Conservation (phyloP, 2,329 filamentous ascomycete species). For the Tolypocladium ovalisporum region DNA sequence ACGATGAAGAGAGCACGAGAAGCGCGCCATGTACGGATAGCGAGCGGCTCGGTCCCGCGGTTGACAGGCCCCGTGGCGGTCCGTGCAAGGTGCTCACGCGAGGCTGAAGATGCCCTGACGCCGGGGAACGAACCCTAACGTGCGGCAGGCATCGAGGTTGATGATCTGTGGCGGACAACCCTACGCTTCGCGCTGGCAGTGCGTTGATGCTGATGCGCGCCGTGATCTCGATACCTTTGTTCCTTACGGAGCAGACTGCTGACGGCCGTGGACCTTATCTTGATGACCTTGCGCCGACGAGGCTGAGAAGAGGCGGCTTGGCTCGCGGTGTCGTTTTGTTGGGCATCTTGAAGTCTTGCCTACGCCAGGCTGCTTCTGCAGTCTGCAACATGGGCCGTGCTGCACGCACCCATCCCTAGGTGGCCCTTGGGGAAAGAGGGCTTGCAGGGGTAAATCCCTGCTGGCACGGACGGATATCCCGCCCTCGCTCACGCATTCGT, state of each 20-base stretch:
- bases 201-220: not conserved
- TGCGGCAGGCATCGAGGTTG: not conserved
- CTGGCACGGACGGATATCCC: not conserved
- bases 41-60: not conserved
- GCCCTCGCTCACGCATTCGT: not conserved
- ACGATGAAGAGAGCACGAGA: not conserved
- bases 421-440: not conserved
- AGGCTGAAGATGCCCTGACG: not conserved
- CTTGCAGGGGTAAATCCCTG: not conserved
- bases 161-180: not conserved
- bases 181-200: not conserved
- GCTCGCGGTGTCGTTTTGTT: not conserved
- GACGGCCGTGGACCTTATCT: too few relatives aligned
- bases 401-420: not conserved
- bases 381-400: not conserved
- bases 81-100: not conserved
- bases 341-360: not conserved
- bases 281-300: not conserved
- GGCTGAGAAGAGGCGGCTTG: not conserved
- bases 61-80: not conserved
- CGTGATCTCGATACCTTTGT: not conserved
- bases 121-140: not conserved
- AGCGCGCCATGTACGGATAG: not conserved
- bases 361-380: not conserved
- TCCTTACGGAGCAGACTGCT: too few relatives aligned